Evolutionary conservation across 2,329 filamentous ascomycete genomes (phyloP).

Genomic region (Aulographum hederae): DNA sequence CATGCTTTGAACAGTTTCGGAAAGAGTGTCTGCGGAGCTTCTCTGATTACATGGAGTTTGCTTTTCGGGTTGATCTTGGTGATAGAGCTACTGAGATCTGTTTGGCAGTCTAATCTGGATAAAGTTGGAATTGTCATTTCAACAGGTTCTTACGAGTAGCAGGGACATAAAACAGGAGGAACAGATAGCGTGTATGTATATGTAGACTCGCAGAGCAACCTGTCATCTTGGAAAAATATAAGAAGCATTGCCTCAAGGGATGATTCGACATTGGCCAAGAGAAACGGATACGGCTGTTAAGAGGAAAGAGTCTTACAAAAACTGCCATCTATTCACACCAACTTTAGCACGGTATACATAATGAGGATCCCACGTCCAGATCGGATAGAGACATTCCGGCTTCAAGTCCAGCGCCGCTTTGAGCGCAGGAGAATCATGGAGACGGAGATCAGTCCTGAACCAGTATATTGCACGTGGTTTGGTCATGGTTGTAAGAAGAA

Average conservation of each 20-base stretch:
- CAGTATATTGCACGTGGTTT: slow-evolving; percentile 50
- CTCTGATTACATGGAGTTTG: slow-evolving; percentile 53
- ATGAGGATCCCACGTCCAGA: slow-evolving; percentile 69
- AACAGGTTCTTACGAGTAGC: not conserved
- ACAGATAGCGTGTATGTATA: slow-evolving; percentile 1
- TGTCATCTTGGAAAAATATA: too few relatives aligned
- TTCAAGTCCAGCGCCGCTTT: slow-evolving; percentile 53
- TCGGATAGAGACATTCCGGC: slow-evolving; percentile 50
- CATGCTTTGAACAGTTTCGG: slow-evolving; percentile 57
- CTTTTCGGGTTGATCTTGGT: slow-evolving; percentile 51
- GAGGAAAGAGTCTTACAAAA: slow-evolving; percentile 28
- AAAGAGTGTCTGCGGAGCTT: slow-evolving; percentile 52
- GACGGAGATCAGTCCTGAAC: slow-evolving; percentile 61
- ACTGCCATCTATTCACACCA: slow-evolving; percentile 58
- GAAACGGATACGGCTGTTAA: too few relatives aligned
- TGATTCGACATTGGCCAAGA: too few relatives aligned
- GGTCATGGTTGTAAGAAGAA: too few relatives aligned
- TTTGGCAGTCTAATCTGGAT: slow-evolving; percentile 50
- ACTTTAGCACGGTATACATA: slow-evolving; percentile 58
- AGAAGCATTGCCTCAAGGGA: too few relatives aligned
- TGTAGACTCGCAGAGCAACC: too few relatives aligned
- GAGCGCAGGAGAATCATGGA: slow-evolving; percentile 61
- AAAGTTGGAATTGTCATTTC: not conserved
- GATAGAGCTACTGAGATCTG: slow-evolving; percentile 48
- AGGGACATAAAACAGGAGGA: not conserved